Conservation (phyloP, 345 rosid genomes). For the Psidium friedrichsthalianum region DNA sequence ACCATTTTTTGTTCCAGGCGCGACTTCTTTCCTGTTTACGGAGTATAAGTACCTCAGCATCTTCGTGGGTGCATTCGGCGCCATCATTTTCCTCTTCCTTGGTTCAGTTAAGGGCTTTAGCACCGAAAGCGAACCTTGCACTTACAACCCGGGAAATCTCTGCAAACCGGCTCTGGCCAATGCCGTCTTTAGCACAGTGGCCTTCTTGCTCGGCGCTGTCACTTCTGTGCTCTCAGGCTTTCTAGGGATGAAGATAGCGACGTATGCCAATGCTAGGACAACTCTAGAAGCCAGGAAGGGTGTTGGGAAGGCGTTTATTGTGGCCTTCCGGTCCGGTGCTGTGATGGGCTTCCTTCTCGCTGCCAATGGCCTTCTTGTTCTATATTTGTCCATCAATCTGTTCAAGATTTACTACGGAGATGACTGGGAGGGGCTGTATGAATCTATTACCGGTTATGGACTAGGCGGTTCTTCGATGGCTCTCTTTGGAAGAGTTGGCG, state of each 20-base stretch:
- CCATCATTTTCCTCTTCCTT: slow-evolving; percentile 48
- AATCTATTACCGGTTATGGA: slow-evolving; percentile 65
- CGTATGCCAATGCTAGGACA: slow-evolving; percentile 62
- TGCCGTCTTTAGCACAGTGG: slow-evolving; percentile 44
- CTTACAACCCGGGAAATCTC: slow-evolving; percentile 36
- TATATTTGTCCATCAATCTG: slow-evolving; percentile 35
- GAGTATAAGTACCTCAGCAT: slow-evolving; percentile 47
- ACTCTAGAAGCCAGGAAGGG: slow-evolving; percentile 61
- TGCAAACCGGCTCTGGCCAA: slow-evolving; percentile 64
- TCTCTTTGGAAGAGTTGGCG: slow-evolving; percentile 61
- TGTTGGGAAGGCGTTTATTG: slow-evolving; percentile 52
- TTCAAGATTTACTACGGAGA: slow-evolving; percentile 56
- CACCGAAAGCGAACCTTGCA: slow-evolving; percentile 50
- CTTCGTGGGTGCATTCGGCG: slow-evolving; percentile 38
- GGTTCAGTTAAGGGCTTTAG: slow-evolving; percentile 66
- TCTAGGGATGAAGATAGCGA: slow-evolving; percentile 66
- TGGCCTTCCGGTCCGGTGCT: slow-evolving; percentile 54
- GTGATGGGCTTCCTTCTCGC: slow-evolving; percentile 74
- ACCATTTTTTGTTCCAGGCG: slow-evolving; percentile 21
- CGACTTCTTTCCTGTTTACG: slow-evolving; percentile 50
- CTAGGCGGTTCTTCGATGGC: slow-evolving; percentile 66
- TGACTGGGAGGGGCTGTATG: slow-evolving; percentile 67
- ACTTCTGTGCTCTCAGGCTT: slow-evolving; percentile 61
- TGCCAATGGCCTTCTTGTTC: slow-evolving; percentile 56
- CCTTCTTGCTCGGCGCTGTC: slow-evolving; percentile 59